phyloP scores from a whole-genome alignment of 2,329 filamentous ascomycete genomes.

The Emergomyces africanus region DNA sequence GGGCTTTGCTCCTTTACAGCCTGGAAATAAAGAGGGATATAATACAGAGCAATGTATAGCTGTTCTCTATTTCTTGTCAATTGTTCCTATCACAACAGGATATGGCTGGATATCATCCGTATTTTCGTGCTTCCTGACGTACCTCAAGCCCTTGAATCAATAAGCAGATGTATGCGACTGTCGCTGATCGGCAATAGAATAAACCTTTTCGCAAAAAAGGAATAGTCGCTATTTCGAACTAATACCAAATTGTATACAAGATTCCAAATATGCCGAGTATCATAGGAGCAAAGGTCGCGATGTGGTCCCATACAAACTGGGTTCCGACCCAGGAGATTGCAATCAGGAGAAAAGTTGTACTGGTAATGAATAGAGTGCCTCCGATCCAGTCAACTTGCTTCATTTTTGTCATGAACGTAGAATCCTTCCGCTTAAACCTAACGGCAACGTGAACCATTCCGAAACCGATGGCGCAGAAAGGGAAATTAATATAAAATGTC shows the following conservation, averaged over 20 bases:
- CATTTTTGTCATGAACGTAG: conserved; percentile 35
- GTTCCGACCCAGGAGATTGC: conserved; percentile 52
- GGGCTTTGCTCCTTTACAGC: conserved; percentile 40
- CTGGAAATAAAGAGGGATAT: conserved; percentile 33
- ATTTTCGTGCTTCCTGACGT: conserved; percentile 16
- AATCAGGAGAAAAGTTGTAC: conserved; percentile 46
- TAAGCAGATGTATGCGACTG: conserved; percentile 1
- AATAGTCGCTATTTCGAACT: neutral
- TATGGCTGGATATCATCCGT: neutral
- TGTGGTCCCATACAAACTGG: conserved; percentile 51
- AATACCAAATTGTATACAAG: conserved; percentile 1
- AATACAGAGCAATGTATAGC: conserved; percentile 42
- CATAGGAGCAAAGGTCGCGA: conserved; percentile 49
- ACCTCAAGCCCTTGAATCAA: conserved; percentile 10
- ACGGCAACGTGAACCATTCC: conserved; percentile 40
- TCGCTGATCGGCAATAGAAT: conserved; percentile 1
- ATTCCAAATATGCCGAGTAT: conserved; percentile 42
- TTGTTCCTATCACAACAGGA: neutral
- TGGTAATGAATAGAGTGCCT: conserved; percentile 46
- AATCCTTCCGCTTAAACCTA: conserved; percentile 34
- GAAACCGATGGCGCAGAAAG: conserved; percentile 39
- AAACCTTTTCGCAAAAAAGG: conserved; percentile 1
- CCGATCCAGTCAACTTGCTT: conserved; percentile 51
- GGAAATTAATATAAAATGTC: conserved; percentile 54
- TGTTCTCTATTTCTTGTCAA: conserved; percentile 6